Conservation (phyloP, 2,329 filamentous ascomycete genomes). For the Hypoxylon sp. region DNA sequence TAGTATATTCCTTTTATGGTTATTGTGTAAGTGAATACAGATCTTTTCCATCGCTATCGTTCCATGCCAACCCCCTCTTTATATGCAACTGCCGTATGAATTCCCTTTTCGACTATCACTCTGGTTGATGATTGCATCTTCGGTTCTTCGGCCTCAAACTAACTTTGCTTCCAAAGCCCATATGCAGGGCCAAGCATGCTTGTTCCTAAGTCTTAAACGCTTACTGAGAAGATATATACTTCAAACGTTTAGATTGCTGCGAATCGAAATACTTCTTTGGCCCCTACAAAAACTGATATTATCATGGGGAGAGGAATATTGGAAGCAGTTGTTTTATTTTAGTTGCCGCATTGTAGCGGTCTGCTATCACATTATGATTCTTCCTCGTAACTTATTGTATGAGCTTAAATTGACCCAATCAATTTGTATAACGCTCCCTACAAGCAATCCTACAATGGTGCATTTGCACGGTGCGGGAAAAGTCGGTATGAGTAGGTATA, state of each 20-base stretch:
- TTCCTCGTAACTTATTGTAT: background rate
- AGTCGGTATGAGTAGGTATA: background rate
- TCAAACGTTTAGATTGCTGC: background rate
- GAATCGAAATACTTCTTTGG: background rate
- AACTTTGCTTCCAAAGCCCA: constrained; percentile 2
- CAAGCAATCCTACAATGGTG: background rate
- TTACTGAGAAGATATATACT: background rate
- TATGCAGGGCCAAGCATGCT: background rate
- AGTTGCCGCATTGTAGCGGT: background rate
- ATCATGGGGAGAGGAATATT: background rate
- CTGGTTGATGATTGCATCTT: background rate
- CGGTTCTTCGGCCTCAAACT: background rate
- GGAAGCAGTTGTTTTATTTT: background rate
- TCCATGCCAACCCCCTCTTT: background rate
- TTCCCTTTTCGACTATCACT: background rate
- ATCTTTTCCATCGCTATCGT: background rate
- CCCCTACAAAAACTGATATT: background rate
- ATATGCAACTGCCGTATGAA: constrained; percentile 19
- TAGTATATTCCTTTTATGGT: constrained; percentile 1
- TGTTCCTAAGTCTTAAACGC: background rate
- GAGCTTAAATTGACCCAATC: background rate
- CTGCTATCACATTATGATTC: background rate
- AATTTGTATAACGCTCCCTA: background rate
- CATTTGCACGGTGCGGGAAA: constrained; percentile 9
- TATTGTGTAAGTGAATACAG: constrained; percentile 14